Evolutionary conservation across 2,329 filamentous ascomycete genomes (phyloP).

Genomic region (Ilyonectria destructans): DNA sequence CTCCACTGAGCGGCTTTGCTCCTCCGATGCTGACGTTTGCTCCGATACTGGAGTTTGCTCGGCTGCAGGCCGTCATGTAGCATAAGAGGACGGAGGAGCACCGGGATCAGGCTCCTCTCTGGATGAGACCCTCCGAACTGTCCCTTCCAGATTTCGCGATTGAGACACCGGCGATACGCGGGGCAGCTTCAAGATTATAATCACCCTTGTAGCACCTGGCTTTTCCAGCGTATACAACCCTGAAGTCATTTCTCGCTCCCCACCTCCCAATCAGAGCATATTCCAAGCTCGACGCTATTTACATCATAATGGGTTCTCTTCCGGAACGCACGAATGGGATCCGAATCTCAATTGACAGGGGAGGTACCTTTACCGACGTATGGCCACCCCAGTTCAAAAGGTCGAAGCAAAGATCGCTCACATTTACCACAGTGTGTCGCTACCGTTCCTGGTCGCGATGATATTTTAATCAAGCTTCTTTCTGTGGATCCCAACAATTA

Average conservation of each 20-base stretch:
- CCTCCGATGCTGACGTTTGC: not conserved
- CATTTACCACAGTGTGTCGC: constrained; percentile 75
- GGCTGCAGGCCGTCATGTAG: not conserved
- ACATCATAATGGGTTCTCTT: constrained; percentile 29
- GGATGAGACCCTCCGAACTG: not conserved
- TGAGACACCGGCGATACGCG: not conserved
- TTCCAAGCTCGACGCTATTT: too few species aligned
- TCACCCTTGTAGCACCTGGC: not conserved
- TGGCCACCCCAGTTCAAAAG: not conserved
- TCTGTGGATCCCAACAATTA: constrained; percentile 93
- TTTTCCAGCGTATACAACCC: not conserved
- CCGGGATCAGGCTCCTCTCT: not conserved
- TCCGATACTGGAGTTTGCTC: not conserved
- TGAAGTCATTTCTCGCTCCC: not conserved
- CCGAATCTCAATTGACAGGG: constrained; percentile 83
- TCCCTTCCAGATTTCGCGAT: not conserved
- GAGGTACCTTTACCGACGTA: constrained; percentile 88
- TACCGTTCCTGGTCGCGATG: constrained; percentile 79
- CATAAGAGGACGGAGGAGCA: constrained; percentile 6
- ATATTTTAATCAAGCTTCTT: constrained; percentile 87
- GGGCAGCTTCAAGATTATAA: constrained; percentile 2
- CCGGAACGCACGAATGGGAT: constrained; percentile 66
- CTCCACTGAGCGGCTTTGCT: not conserved
- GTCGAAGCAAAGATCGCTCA: not conserved
- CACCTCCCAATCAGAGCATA: not conserved